Base-by-base conservation (phyloP, 176 grass and related monocot genomes). In the Metroxylon sagu region DNA sequence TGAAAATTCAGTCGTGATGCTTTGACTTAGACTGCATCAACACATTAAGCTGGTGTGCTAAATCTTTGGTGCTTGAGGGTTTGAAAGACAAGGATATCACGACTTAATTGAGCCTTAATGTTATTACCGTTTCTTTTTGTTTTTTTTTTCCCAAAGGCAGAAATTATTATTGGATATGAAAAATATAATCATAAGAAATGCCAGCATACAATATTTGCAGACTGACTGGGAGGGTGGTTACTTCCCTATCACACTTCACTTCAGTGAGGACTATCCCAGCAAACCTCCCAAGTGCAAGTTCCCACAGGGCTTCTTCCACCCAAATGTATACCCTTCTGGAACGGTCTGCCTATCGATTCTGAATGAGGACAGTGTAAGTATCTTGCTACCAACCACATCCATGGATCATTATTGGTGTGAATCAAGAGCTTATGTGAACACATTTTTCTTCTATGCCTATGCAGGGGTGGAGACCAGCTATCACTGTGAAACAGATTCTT, bases 151-250 rank as follows among this genome's bases (percentile, higher is more conserved):
- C 8, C 35, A 43, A 43, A 43, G 3, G 3, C 8, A 43, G 35
- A 12, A 43, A 3, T 43, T 43, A 43, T 43, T 43, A 14, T 43
- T 43, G 35, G 35, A 43, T 43, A 43, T 43, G 35, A 43, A 43
- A 43, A 14, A 7, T 43, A 14, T 12, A 43, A 43, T 43, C 10
- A 43, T 43, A 43, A 43, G 12, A 14, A 43, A 43, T 2, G 10
- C 8, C 35, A 43, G 12, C 8, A 43, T 43, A 16, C 5, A 14
- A 49, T 63, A 63, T 63, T 52, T 85, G 50, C 83, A 97, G 87
- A 97, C 81, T 21, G 83, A 90, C 49, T 91, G 92, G 92, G 87
- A 91, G 65, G 92, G 81, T 74, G 92, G 92, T n/a, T 80, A 77
- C 79, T 90, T 54, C 66, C 83, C 92, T 25, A 55, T 96, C 8